Base-by-base conservation (phyloP, 2,329 filamentous ascomycete species). In the Monilinia polystroma region DNA sequence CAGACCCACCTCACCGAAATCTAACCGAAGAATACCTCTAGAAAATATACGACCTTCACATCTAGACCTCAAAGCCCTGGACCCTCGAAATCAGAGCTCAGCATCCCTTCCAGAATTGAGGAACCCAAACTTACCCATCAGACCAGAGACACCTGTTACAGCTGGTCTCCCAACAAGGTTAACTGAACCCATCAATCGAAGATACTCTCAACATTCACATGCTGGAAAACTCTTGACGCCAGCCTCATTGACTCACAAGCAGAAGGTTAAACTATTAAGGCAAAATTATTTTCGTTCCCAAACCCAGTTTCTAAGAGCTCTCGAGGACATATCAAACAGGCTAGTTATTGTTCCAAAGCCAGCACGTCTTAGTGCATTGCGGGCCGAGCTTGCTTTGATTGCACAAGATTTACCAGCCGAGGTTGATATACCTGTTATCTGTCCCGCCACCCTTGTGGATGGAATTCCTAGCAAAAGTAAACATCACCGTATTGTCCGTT, bases 251-350 rank as follows among this genome's bases (percentile, higher is more conserved):
- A 86, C 87, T 1, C 76, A 80, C 5, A 78, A 81, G 14, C 89
- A 93, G 75, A 92, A 91, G 76, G 84, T 87, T n/a, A 87, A 87
- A 59, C 78, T 93, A 12, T 76, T 95, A 68, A 83, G 90, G 66
- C 90, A 93, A 68, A 91, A 95, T 76, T 95, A 95, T 77, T 95
- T 94, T 75, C 84, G 90, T 64, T 91, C 87, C 68, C 85, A 95
- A 77, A 93, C 90, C 0, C 89, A 92, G 72, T 93, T 95, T 74
- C 76, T 95, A 68, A 90, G 88, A 4, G 91, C 91, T 1, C 82
- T 95, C 20, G 90, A 94, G 76, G 89, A 90, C 71, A 94, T 95
- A 64, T 95, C 91, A 3, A 93, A 92, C 75, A 87, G 91, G n/a
- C 80, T 95, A 55, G 90, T 95, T 7, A 84, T 90, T 64, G 91